phyloP scores from a whole-genome alignment of 805 yeast genomes.

The Ogataea trehaloabstinens region DNA sequence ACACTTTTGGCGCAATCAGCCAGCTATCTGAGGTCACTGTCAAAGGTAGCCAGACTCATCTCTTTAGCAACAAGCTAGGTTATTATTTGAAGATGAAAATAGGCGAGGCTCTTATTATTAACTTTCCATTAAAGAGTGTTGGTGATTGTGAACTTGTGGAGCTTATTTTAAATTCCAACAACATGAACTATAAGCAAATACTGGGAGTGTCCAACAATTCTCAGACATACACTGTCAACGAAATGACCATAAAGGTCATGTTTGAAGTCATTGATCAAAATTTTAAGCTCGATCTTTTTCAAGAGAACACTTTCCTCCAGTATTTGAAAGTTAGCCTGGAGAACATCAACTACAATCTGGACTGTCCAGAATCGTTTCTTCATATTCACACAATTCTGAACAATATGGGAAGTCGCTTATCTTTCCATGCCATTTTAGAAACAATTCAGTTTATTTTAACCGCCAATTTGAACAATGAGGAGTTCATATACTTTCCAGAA shows the following conservation, averaged over 20 bases:
- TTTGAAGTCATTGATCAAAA: conserved; percentile 34
- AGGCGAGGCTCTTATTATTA: conserved; percentile 12
- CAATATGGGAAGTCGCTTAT: conserved; percentile 35
- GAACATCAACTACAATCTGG: conserved; percentile 18
- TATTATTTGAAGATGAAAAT: conserved; percentile 23
- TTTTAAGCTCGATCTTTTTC: conserved; percentile 21
- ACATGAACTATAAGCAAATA: conserved; percentile 16
- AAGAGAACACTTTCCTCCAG: conserved; percentile 22
- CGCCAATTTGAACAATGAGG: conserved; percentile 14
- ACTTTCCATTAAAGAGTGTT: conserved; percentile 12
- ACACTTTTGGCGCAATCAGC: conserved; percentile 22
- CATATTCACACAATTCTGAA: conserved; percentile 19
- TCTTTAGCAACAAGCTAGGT: conserved; percentile 20
- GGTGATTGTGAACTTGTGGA: conserved; percentile 11
- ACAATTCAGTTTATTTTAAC: conserved; percentile 24
- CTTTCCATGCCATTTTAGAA: conserved; percentile 34
- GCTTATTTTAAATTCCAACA: conserved; percentile 20
- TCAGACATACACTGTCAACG: conserved; percentile 11
- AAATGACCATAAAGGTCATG: conserved; percentile 21
- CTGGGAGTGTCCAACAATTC: conserved; percentile 20
- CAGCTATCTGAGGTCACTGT: conserved; percentile 6
- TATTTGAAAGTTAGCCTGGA: conserved; percentile 20
- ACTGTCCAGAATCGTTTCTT: conserved; percentile 20
- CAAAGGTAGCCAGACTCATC: background rate
- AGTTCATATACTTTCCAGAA: conserved; percentile 5